Evolutionary conservation across 805 yeast species (phyloP).

Genomic region (Maudiozyma serrabonitensis): DNA sequence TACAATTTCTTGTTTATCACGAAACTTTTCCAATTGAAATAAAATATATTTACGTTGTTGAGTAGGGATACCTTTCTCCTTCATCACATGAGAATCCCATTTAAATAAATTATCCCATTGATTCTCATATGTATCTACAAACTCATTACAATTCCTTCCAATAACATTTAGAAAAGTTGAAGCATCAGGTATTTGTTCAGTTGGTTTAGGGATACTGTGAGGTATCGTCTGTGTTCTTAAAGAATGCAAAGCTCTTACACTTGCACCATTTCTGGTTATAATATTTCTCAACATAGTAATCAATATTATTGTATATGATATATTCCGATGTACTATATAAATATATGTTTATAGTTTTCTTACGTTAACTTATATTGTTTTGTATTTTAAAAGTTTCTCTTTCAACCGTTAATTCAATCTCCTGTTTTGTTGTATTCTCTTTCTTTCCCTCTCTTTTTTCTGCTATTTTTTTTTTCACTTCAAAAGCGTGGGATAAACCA

Average conservation of each 20-base stretch:
- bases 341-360: too few species aligned
- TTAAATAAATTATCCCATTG: slow-evolving; percentile 58
- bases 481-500: too few species aligned
- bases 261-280: neutral
- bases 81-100: slow-evolving; percentile 46
- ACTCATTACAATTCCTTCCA: slow-evolving; percentile 67
- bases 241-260: slow-evolving; percentile 1
- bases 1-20: slow-evolving; percentile 43
- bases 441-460: too few species aligned
- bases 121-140: slow-evolving; percentile 59
- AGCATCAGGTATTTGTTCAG: slow-evolving; percentile 53
- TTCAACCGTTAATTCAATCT: too few species aligned
- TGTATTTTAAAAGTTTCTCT: too few species aligned
- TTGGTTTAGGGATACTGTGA: slow-evolving; percentile 38
- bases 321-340: too few species aligned
- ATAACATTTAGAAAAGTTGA: slow-evolving; percentile 62
- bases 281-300: slow-evolving; percentile 1
- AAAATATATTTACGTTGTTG: slow-evolving; percentile 64
- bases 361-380: too few species aligned
- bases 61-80: slow-evolving; percentile 67
- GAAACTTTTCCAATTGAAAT: slow-evolving; percentile 59
- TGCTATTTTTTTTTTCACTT: too few species aligned
- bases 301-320: neutral
- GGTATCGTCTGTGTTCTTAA: neutral
- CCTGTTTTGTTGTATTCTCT: too few species aligned